Evolutionary conservation across 345 rosid genomes (phyloP), one percentile per base, ranked within the genome.

Genomic region (Pistacia integerrima): DNA sequence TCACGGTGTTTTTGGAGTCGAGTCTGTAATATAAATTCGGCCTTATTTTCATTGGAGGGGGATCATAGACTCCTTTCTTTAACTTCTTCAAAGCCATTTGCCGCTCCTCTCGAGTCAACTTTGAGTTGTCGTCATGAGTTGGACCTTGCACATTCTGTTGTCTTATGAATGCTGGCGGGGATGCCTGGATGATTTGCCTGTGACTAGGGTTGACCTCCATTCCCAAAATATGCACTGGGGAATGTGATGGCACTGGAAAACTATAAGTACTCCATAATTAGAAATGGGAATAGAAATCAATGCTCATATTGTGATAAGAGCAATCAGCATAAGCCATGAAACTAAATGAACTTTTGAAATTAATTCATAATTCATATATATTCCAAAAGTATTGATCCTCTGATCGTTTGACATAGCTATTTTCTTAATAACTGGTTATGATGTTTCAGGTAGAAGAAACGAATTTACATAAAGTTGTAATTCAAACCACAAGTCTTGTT

Each of bases 21-120:
- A 85, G 87, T 77, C 91, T 78, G 75, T 91, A 93, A 74, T 91
- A 94, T 64, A 83, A 73, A 79, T 82, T 79, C 64, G 93, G 8
- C 78, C 79, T 85, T 65, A 75, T 88, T 16, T 67, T 89, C 82
- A 81, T 87, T 0, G 91, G 88, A 12, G 56, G 1, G 0, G 97
- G 94, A 68, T 87, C 86, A 67, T 94, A 93, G 46, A 81, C 78
- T 61, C 86, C 86, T 80, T 84, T 91, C 80, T 75, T 89, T 67
- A 94, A 86, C 78, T 82, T 83, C 76, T 80, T 84, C 51, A 92
- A 5, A 59, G 78, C 83, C 20, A 74, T 28, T 3, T 67, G 78
- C 76, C 88, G 87, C 72, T 82, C 84, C 3, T 76, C 88, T 18
- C 4, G 72, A 22, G 67, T 79, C 72, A 75, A 59, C 66, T 72